These are phyloP conservation scores for Trichophyton rubrum DNA, from an alignment of 2,329 filamentous ascomycete species.

Conservation along the genomic window DNA sequence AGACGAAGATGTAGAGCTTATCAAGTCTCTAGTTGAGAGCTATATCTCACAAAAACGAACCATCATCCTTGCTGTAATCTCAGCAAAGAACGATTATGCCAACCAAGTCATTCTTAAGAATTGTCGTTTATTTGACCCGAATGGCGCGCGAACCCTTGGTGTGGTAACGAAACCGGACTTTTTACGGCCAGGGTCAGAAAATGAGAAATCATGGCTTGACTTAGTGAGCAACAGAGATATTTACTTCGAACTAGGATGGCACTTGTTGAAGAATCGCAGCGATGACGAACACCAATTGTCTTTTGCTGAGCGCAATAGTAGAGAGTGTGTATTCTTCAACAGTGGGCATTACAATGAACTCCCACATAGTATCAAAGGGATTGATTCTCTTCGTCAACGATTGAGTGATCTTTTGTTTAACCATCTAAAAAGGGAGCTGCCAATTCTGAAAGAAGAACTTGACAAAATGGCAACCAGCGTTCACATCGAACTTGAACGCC, in stretches of 20 bases:
- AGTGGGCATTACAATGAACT: constrained; percentile 2
- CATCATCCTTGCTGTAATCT: constrained; percentile 46
- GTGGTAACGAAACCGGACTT: constrained; percentile 25
- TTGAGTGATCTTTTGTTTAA: constrained; percentile 14
- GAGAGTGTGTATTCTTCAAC: constrained; percentile 5
- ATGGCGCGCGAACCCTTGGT: constrained; percentile 21
- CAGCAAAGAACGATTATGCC: constrained; percentile 40
- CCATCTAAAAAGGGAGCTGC: constrained; percentile 20
- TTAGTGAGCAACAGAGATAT: constrained; percentile 18
- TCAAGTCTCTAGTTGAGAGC: constrained; percentile 5
- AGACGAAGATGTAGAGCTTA: constrained; percentile 15
- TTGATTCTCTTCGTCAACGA: constrained; percentile 5
- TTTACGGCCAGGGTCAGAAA: constrained; percentile 17
- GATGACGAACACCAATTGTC: constrained; percentile 2
- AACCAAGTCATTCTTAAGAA: constrained; percentile 45
- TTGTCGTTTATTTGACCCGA: constrained; percentile 16
- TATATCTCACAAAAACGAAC: constrained; percentile 47
- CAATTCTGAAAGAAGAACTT: constrained; percentile 17
- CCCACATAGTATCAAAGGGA: not conserved
- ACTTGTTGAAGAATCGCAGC: constrained; percentile 17
- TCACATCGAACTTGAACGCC: constrained; percentile 9
- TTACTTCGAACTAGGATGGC: constrained; percentile 20
- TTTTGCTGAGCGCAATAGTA: constrained; percentile 3
- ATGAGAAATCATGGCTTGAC: constrained; percentile 15
- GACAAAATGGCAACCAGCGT: constrained; percentile 6